Percentiles rank a stretch among this genome's conserved stretches.
phyloP scores from a whole-genome alignment of 148 eudicot species.

The Diospyros kaki region DNA sequence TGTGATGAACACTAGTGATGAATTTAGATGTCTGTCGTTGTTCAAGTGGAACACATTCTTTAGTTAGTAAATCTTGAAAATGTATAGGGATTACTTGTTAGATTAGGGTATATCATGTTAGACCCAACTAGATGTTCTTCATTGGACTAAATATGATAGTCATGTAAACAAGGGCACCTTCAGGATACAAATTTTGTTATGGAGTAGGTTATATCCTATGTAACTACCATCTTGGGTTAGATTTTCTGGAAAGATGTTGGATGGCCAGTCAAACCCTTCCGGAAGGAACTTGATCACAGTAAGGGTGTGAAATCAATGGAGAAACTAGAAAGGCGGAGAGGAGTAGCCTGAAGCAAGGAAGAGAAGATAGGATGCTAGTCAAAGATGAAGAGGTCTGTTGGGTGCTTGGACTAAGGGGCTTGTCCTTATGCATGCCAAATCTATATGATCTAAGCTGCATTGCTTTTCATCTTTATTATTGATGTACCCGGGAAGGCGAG shows the following conservation, averaged over 20 bases:
- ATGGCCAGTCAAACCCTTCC: no score
- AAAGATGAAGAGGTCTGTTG: no score
- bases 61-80: background rate
- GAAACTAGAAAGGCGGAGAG: no score
- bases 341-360: no score
- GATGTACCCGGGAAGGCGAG: no score
- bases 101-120: background rate
- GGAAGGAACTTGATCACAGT: no score
- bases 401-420: no score
- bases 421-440: no score
- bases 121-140: constrained; percentile 1
- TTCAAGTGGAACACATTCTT: background rate
- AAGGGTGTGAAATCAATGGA: no score
- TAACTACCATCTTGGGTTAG: background rate
- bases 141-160: background rate
- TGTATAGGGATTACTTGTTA: background rate
- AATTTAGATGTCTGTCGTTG: background rate
- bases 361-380: no score
- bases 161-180: background rate
- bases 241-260: background rate
- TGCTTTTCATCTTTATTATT: no score
- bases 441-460: no score
- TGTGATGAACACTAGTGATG: background rate
- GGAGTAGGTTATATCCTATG: background rate
- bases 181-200: background rate